Evolutionary conservation across 768 basidiomycete genomes (phyloP), one percentile per base, ranked within the genome.

Genomic region (Calocera viscosa): DNA sequence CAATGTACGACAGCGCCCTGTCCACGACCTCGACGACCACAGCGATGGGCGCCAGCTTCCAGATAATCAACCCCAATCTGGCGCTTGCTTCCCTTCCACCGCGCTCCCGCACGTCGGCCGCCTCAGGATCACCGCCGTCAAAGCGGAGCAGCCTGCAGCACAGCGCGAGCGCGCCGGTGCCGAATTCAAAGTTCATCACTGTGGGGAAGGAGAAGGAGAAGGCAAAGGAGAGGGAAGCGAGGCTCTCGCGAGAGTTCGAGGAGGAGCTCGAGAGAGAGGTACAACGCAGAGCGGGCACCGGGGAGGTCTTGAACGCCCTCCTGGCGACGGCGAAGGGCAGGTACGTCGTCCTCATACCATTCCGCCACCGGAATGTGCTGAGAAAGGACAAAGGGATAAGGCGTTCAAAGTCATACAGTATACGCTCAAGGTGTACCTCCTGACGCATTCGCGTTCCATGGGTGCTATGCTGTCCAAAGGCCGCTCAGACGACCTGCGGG

Each of bases 391-490:
- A 47, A 47, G 43, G 24, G 43, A 47, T 7, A 47, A 47, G 43
- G 24, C 43, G 43, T 47, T 47, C 43, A 93, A 93, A 91, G 72
- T 91, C 66, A 84, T 93, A 66, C 91, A 93, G 79, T 93, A 92
- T 74, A 82, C 87, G 26, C 83, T 93, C 69, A 84, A 84, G 60
- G 77, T 91, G 64, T 89, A 86, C 74, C 80, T 92, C 38, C 74
- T 88, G 34, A 84, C 90, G 74, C 90, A 93, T 43, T 64, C 39
- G 65, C 41, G 67, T 63, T 17, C 67, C 34, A 39, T 66, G 53
- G 22, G 49, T 33, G 40, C 66, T 19, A 40, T 67, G 39, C 63
- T 22, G 39, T 24, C 65, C n/a, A 66, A 38, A 78, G 66, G 74
- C 77, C 7, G 75, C 75, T 65, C 81, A 79, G 66, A 77, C 78